Percentiles rank a stretch among this genome's conserved stretches.
phyloP scores from a whole-genome alignment of 768 basidiomycete species.

The Candolleomyces aberdarensis region DNA sequence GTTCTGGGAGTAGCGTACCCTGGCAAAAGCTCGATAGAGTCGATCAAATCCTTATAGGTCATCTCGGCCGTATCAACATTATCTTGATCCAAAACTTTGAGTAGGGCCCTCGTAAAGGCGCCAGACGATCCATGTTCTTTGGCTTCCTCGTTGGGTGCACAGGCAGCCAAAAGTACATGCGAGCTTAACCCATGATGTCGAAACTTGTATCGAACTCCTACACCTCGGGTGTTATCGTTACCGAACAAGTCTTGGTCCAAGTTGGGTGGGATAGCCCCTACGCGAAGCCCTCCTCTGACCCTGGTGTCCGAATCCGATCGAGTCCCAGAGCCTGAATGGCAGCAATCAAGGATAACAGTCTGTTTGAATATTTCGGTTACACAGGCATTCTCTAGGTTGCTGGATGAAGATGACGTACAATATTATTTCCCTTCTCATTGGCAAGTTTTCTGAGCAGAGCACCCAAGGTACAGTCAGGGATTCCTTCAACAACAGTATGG shows the following conservation, averaged over 20 bases:
- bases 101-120: neutral
- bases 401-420: neutral
- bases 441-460: neutral
- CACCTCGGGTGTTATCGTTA: neutral
- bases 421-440: neutral
- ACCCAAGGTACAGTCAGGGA: neutral
- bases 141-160: neutral
- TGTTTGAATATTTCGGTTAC: neutral
- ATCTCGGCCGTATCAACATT: neutral
- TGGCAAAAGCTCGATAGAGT: neutral
- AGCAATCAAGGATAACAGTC: slow-evolving; percentile 14
- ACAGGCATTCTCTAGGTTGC: neutral
- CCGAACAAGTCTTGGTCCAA: slow-evolving; percentile 1
- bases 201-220: neutral
- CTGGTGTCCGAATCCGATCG: neutral
- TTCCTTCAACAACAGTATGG: neutral
- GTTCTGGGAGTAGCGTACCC: too few relatives aligned
- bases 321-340: slow-evolving; percentile 9
- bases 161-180: slow-evolving; percentile 12
- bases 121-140: neutral
- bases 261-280: neutral
- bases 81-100: neutral
- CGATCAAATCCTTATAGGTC: neutral
- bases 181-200: neutral
- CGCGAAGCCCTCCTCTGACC: neutral